Percentiles rank a stretch among this genome's conserved stretches.
These are phyloP conservation scores for Suillus alpinus DNA, from an alignment of 768 basidiomycete genomes.

Conservation along the genomic window DNA sequence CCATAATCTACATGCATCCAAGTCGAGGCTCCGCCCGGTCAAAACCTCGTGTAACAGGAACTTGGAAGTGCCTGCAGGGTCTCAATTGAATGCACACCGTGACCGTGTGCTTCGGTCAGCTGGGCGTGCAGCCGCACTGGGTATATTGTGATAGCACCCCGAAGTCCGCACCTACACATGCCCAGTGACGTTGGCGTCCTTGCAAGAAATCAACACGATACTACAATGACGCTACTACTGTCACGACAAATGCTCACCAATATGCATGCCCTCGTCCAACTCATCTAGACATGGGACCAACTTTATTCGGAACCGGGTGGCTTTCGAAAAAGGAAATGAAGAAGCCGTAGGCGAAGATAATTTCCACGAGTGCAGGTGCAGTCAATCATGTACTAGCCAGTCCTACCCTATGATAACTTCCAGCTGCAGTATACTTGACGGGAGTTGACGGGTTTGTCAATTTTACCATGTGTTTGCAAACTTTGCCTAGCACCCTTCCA, in stretches of 20 bases:
- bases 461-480: slow-evolving; percentile 23
- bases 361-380: background rate
- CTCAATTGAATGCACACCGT: background rate
- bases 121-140: background rate
- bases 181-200: too few species aligned
- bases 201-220: too few species aligned
- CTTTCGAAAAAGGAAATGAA: background rate
- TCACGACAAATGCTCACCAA: background rate
- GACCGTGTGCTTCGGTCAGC: background rate
- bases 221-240: background rate
- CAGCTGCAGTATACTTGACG: too few species aligned
- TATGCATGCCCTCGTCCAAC: background rate
- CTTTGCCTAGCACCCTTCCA: slow-evolving; percentile 74
- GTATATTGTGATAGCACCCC: too few species aligned
- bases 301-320: background rate
- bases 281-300: background rate
- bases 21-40: background rate
- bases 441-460: background rate
- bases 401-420: background rate
- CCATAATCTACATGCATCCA: background rate
- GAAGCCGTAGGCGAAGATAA: background rate
- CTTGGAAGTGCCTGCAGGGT: background rate
- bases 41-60: background rate
- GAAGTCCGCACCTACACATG: too few species aligned
- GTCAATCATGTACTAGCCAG: background rate